Base-by-base conservation (phyloP, 2,329 filamentous ascomycete genomes). In the Davidsoniella eucalypti region DNA sequence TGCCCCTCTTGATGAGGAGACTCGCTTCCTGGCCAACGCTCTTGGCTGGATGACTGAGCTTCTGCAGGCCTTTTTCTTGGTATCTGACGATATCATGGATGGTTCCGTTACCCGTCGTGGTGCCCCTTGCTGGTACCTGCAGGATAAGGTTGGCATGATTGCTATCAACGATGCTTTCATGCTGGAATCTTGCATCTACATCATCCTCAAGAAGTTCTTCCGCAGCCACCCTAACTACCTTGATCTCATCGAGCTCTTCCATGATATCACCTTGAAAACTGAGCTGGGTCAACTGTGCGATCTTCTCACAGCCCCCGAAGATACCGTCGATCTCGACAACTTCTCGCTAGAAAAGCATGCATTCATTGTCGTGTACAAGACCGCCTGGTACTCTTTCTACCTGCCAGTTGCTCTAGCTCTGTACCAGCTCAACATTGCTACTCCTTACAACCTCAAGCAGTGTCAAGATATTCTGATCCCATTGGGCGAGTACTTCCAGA, bases 341-440 rank as follows among this genome's bases (percentile, higher is more conserved):
- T 98, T 98, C 75, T 87, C 80, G 65, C 74, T 95, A 67, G 76
- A 88, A 55, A 98, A 94, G 75, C 94, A 94, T 73, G 80, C 74
- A 60, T 98, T 96, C 75, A 98, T 98, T 62, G 92, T 98, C 69
- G 85, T 94, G 68, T 96, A 94, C 80, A 98, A 98, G 80, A 98
- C 92, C 21, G 88, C 92, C 47, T 98, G 93, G 73, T 98, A 98
- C 75, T 93, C 84, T 62, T 98, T 98, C 76, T 96, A 96, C 71
- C 82, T 98, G 12, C 92, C 92, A 53, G 87, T 98, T 51, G 90
- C 87, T 8, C 77, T 98, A 42, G 86, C 92, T 4, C 74, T 98
- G 59, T 73, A 90, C 71, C 83, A 87, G 68, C 78, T 88, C 57
- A 81, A 87, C 61, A 73, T 88, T 54, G 92, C 90, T 18, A 92